These are phyloP conservation scores for Yamadazyma oceani DNA, from an alignment of 1,139 yeast species.

Conservation along the genomic window DNA sequence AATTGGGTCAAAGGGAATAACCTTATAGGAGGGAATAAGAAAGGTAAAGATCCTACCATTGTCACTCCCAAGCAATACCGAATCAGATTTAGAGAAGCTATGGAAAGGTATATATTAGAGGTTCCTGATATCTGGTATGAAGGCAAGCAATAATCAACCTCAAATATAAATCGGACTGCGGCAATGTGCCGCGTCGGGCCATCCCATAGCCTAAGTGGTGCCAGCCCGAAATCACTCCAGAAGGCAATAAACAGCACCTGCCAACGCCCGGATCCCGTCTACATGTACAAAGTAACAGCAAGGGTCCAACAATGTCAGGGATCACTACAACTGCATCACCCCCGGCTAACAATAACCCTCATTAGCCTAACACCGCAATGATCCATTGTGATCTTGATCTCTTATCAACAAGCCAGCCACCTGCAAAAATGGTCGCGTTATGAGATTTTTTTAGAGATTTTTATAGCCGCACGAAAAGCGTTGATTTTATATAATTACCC, in stretches of 20 bases:
- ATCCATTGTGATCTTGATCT: constrained; percentile 1
- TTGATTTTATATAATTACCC: neutral
- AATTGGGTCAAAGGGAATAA: constrained; percentile 97
- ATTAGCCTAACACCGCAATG: neutral
- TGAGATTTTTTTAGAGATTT: neutral
- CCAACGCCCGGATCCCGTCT: no score
- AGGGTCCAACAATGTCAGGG: no score
- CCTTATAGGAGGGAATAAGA: constrained; percentile 72
- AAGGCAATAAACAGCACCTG: no score
- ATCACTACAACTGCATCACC: no score
- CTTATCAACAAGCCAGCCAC: constrained; percentile 7
- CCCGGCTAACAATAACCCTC: no score
- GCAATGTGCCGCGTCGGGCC: neutral
- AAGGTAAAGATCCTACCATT: constrained; percentile 93
- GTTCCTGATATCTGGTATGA: constrained; percentile 88
- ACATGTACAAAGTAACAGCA: no score
- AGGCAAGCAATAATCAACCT: constrained; percentile 17
- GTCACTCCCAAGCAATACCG: constrained; percentile 96
- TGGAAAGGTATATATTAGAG: constrained; percentile 92
- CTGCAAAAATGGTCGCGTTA: neutral
- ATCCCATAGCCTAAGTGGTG: neutral
- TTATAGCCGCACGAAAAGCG: constrained; percentile 2
- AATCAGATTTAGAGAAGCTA: constrained; percentile 92
- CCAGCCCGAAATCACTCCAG: no score
- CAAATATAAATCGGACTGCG: no score